A percentile compares a stretch with the other conserved stretches of the same genome.
phyloP scores from a whole-genome alignment of 495 filamentous ascomycete genomes.

The Annulohypoxylon moriforme region DNA sequence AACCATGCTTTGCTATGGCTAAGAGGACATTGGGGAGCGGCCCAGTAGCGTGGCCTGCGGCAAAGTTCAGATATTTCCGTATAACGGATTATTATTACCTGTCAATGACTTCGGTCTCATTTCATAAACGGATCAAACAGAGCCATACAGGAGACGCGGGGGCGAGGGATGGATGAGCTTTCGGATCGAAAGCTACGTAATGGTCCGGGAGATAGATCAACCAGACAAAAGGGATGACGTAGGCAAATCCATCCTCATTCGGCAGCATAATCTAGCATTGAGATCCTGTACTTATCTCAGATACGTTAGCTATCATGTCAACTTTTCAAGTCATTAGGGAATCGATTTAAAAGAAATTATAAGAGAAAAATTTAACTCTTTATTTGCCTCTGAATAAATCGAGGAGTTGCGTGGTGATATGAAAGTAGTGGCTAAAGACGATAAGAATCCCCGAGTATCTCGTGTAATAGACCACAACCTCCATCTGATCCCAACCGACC shows the following conservation, averaged over 20 bases:
- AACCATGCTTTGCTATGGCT: not conserved
- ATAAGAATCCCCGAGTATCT: not conserved
- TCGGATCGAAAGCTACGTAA: not conserved
- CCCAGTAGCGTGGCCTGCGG: not conserved
- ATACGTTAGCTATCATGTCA: not conserved
- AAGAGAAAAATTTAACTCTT: not conserved
- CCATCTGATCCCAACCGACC: not conserved
- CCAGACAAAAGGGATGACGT: not conserved
- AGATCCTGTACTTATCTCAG: not conserved
- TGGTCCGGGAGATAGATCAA: not conserved
- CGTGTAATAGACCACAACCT: conserved; percentile 1
- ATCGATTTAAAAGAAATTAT: not conserved
- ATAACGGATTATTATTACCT: not conserved
- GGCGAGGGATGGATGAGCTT: not conserved
- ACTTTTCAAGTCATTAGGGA: not conserved
- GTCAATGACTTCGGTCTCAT: not conserved
- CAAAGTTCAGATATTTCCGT: not conserved
- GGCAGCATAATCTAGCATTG: not conserved
- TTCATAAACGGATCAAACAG: not conserved
- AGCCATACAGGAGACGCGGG: not conserved
- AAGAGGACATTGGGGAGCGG: not conserved
- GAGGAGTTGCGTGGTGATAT: not conserved
- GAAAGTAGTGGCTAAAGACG: not conserved
- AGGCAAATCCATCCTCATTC: not conserved
- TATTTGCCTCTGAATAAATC: not conserved